Base-by-base conservation (phyloP, 2,329 filamentous ascomycete genomes). In the Nigrograna mackinnonii region DNA sequence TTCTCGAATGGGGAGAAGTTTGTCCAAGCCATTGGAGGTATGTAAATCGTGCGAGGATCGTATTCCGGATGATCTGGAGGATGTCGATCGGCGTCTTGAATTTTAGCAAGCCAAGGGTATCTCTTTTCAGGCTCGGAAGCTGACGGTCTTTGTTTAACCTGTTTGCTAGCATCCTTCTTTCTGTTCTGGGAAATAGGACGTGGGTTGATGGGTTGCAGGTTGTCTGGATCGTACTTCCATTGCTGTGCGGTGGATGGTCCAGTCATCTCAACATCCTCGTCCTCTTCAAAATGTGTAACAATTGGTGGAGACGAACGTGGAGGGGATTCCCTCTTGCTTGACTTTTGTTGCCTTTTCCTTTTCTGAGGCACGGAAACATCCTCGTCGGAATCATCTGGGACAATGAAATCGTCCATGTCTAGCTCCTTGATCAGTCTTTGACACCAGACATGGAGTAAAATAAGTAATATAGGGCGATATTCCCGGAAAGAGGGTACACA, bases 1-100 rank as follows among this genome's bases (percentile, higher is more conserved):
- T 91, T 95, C 70, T 99, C 94, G 52, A 99, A 99, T 0, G 92
- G 82, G 0, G 91, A 95, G 64, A 99, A 96, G 19, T 87, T 85
- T 21, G 73, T 72, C 84, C 86, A 95, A 0, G 90, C 89, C 22
- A 77, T 64, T 0, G 89, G 87, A 1, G 94, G 94, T 22, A 99
- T 87, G 67, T 86, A 96, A n/a, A 99, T 79, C 0, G 91, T 95
- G 16, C 89, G 81, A 6, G 90, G 89, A 58, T 99, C 91, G 57
- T 92, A 96, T 43, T 99, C 92, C 0, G 91, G 86, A 66, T 96
- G 84, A 7, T 81, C 85, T 0, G 82, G 81, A 0, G 85, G 80
- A 58, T 95, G 85, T 39, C 85, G 84, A 58, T 97, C 91, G 36
- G 90, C 89, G 66, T 99, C 94, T 54, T 80, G 76, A 44, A 94